Evolutionary conservation across 257 asterid species (phyloP).

Genomic region (Solanum sejunctum): DNA sequence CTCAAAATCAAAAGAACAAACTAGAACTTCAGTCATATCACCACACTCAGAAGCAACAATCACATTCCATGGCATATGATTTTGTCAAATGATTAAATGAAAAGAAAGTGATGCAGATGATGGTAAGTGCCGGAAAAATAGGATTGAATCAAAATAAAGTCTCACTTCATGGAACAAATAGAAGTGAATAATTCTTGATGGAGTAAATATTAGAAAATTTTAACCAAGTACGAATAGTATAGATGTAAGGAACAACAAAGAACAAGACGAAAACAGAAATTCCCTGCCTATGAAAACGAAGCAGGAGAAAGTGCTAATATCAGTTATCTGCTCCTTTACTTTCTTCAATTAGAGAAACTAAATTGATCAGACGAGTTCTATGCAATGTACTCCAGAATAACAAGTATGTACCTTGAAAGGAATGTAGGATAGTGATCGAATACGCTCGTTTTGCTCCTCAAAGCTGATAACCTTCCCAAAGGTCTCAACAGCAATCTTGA

Average conservation of each 20-base stretch:
- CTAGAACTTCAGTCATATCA: neutral
- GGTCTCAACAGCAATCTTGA: slow-evolving; percentile 64
- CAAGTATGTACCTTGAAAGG: slow-evolving; percentile 58
- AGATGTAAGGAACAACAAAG: neutral
- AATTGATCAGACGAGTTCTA: neutral
- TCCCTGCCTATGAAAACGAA: neutral
- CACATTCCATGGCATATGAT: neutral
- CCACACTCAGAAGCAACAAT: neutral
- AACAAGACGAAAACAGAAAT: neutral
- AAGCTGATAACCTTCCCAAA: slow-evolving; percentile 75
- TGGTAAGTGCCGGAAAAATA: neutral
- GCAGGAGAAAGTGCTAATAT: neutral
- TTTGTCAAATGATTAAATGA: neutral
- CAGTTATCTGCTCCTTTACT: neutral
- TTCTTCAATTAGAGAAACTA: neutral
- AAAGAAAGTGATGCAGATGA: neutral
- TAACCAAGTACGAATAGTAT: neutral
- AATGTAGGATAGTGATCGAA: slow-evolving; percentile 50
- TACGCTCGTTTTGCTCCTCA: slow-evolving; percentile 61
- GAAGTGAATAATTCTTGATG: neutral
- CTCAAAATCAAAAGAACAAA: neutral
- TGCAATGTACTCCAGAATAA: neutral
- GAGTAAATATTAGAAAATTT: neutral
- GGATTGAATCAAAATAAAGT: neutral
- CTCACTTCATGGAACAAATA: neutral